phyloP scores from a whole-genome alignment of 2,329 filamentous ascomycete genomes.

The Penicillium vulpinum region DNA sequence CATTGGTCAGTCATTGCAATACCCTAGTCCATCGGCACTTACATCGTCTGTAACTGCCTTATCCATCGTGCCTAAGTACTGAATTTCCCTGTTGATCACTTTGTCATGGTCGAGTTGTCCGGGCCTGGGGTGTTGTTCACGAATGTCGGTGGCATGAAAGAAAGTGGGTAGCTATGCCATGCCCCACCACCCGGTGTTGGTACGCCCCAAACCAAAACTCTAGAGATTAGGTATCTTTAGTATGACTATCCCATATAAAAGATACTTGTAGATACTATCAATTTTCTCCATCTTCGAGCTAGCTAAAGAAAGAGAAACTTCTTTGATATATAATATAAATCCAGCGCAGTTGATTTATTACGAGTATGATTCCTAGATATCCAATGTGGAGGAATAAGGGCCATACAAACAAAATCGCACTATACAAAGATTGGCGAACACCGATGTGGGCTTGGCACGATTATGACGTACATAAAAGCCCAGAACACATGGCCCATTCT shows the following conservation, averaged over 20 bases:
- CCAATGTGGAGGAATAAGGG: neutral
- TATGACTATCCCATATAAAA: neutral
- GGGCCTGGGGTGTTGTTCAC: no score
- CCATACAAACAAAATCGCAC: neutral
- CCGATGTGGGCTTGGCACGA: neutral
- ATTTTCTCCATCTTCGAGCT: neutral
- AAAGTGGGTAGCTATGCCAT: conserved; percentile 18
- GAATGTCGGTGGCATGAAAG: conserved; percentile 10
- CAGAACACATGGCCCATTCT: neutral
- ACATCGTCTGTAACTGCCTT: conserved; percentile 18
- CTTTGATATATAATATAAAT: neutral
- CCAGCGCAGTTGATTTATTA: no score
- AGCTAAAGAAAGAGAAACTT: neutral
- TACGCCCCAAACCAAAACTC: neutral
- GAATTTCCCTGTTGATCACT: conserved; percentile 6
- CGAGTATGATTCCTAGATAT: neutral
- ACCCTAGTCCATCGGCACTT: conserved; percentile 13
- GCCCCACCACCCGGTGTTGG: neutral
- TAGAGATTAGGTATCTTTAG: neutral
- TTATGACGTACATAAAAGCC: conserved; percentile 29
- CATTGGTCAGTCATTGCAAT: conserved; percentile 14
- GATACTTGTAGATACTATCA: neutral
- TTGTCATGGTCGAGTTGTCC: conserved; percentile 15
- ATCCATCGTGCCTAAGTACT: conserved; percentile 18
- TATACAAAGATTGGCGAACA: neutral